Percentiles rank a stretch among this genome's conserved stretches.
Conservation (phyloP, 2,329 filamentous ascomycete species). For the Escovopsis sp. region DNA sequence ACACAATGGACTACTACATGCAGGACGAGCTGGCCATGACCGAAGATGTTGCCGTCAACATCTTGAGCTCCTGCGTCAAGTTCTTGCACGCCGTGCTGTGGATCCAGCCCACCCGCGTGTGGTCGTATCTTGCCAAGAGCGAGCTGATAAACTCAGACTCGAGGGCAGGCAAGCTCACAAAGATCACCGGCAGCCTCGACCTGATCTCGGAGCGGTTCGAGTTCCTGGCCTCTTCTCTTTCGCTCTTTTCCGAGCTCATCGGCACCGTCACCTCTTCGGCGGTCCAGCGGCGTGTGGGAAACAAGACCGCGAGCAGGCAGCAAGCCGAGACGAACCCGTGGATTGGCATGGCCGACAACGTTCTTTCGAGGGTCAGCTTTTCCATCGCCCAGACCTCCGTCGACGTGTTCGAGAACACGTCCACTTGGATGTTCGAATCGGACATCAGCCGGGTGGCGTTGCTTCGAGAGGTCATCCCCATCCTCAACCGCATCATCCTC, state of each 20-base stretch:
- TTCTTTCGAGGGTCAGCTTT: slow-evolving; percentile 55
- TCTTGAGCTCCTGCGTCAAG: slow-evolving; percentile 57
- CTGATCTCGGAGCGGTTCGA: slow-evolving; percentile 61
- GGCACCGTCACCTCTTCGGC: slow-evolving; percentile 59
- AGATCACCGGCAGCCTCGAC: slow-evolving; percentile 71
- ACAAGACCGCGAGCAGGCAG: slow-evolving; percentile 32
- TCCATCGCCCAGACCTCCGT: slow-evolving; percentile 62
- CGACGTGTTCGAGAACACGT: slow-evolving; percentile 73
- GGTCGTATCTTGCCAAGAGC: slow-evolving; percentile 77
- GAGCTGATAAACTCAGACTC: slow-evolving; percentile 64
- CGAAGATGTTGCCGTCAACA: slow-evolving; percentile 50
- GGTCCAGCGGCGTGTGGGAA: slow-evolving; percentile 47
- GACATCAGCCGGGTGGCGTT: slow-evolving; percentile 55
- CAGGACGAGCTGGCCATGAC: slow-evolving; percentile 41
- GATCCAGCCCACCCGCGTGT: slow-evolving; percentile 70
- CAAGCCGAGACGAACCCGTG: slow-evolving; percentile 38
- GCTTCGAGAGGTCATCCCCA: slow-evolving; percentile 49
- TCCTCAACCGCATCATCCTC: slow-evolving; percentile 56
- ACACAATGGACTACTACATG: slow-evolving; percentile 63
- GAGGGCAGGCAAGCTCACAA: slow-evolving; percentile 59
- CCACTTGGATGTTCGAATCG: slow-evolving; percentile 68
- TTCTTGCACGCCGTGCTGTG: slow-evolving; percentile 62
- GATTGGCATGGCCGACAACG: slow-evolving; percentile 63
- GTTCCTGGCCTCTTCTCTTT: slow-evolving; percentile 59
- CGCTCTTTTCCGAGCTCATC: slow-evolving; percentile 60